These are phyloP conservation scores for Aureobasidium melanogenum DNA, from an alignment of 2,329 filamentous ascomycete genomes.

Conservation along the genomic window DNA sequence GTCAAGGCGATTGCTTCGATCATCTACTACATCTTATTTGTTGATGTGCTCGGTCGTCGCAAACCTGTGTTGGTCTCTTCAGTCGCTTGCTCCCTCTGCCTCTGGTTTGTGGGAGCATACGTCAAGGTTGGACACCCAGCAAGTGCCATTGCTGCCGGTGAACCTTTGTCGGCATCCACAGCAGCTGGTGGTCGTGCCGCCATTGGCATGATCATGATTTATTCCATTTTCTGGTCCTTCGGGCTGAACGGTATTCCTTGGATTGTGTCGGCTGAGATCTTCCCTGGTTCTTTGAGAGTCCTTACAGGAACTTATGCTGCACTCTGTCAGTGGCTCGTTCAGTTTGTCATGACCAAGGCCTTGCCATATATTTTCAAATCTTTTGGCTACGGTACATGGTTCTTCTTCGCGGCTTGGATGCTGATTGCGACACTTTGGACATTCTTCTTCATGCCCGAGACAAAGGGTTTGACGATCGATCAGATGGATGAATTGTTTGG, in stretches of 20 bases:
- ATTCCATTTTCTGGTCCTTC: slow-evolving; percentile 31
- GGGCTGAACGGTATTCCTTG: slow-evolving; percentile 34
- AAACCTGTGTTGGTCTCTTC: slow-evolving; percentile 30
- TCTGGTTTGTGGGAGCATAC: slow-evolving; percentile 30
- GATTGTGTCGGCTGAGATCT: slow-evolving; percentile 37
- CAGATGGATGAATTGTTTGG: slow-evolving; percentile 32
- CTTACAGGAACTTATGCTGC: slow-evolving; percentile 28
- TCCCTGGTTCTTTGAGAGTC: slow-evolving; percentile 32
- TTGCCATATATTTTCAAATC: slow-evolving; percentile 32
- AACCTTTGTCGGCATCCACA: slow-evolving; percentile 25
- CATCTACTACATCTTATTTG: slow-evolving; percentile 30
- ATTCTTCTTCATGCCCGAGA: slow-evolving; percentile 33
- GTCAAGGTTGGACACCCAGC: slow-evolving; percentile 25
- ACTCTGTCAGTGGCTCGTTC: slow-evolving; percentile 27
- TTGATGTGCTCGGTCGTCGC: slow-evolving; percentile 30
- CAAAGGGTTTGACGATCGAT: slow-evolving; percentile 29
- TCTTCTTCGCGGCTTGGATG: slow-evolving; percentile 33
- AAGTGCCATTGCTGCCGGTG: slow-evolving; percentile 17
- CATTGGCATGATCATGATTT: slow-evolving; percentile 34
- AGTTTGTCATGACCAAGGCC: slow-evolving; percentile 32
- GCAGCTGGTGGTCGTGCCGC: slow-evolving; percentile 31
- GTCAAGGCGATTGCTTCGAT: slow-evolving; percentile 30
- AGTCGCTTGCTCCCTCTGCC: slow-evolving; percentile 27
- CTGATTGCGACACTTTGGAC: slow-evolving; percentile 29
- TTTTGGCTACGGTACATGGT: slow-evolving; percentile 31